Evolutionary conservation across 208 protist genomes (phyloP), one percentile per base, ranked within the genome.

Genomic region (Leptomonas pyrrhocoris): DNA sequence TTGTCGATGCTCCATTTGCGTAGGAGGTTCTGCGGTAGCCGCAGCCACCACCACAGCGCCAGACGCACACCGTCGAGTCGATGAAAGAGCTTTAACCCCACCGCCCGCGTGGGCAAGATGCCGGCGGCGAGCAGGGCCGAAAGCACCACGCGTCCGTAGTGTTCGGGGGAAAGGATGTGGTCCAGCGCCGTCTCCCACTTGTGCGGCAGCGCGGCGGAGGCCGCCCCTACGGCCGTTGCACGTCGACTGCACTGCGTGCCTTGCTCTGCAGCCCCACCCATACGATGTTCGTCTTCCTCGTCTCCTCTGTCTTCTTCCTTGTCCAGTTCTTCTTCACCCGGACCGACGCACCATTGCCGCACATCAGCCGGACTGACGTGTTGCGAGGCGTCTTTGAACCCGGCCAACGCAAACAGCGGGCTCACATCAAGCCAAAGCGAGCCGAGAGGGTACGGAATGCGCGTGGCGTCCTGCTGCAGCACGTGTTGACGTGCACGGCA

Each of bases 11-110:
- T 74, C 87, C 90, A 95, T 55, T 40, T n/a, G 28, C 60, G 48
- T 9, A 96, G 58, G 36, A 83, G 9, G 21, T 45, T 30, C 25
- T 61, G 55, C 7, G 90, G 88, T 51, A 90, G 66, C 15, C 68
- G 55, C 63, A 89, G 40, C 50, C 91, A 75, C 60, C 93, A 79
- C 83, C 84, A 93, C 60, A 94, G 65, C 55, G 77, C 49, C 42
- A 96, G 72, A 27, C 74, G 85, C 36, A 94, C 73, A 27, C 72
- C 71, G 42, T 85, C 76, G 4, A 80, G 62, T 53, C 71, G 57
- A 16, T 25, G 36, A 80, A 74, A 63, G 58, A 67, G 45, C n/a
- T 2, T 28, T 27, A 86, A 55, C 28, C 55, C 54, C 25, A 89
- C 63, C 25, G 81, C 80, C 7, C 60, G 73, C 11, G 79, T 81